Percentiles rank a stretch among this genome's conserved stretches.
phyloP scores from a whole-genome alignment of 306 rosid genomes.

The Fagus sylvatica region DNA sequence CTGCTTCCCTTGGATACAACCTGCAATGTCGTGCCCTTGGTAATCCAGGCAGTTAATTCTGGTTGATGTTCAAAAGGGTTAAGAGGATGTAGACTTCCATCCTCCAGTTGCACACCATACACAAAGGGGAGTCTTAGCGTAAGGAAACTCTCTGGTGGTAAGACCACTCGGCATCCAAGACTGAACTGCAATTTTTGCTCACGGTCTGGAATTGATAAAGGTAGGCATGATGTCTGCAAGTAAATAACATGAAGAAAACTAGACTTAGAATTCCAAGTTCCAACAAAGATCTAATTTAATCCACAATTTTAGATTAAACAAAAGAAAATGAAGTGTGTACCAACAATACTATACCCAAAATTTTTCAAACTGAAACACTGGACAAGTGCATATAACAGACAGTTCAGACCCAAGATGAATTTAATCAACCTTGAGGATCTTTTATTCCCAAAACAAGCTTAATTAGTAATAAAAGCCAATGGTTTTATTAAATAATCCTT shows the following conservation, averaged over 20 bases:
- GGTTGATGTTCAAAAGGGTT: constrained; percentile 79
- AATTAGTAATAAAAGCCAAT: background rate
- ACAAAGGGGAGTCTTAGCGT: constrained; percentile 82
- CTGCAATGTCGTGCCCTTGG: constrained; percentile 73
- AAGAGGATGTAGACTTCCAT: constrained; percentile 64
- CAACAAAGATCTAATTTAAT: background rate
- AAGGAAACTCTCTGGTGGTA: constrained; percentile 94
- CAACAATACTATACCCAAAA: background rate
- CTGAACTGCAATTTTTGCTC: constrained; percentile 76
- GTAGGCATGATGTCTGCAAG: constrained; percentile 73
- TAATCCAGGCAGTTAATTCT: constrained; percentile 83
- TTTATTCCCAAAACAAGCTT: background rate
- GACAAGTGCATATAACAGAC: constrained; percentile 6
- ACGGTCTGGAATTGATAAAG: constrained; percentile 58
- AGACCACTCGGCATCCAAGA: constrained; percentile 66
- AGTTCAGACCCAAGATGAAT: background rate
- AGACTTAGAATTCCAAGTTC: background rate
- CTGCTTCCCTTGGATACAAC: constrained; percentile 57
- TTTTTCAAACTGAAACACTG: background rate
- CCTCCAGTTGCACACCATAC: constrained; percentile 77
- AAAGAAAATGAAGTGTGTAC: background rate
- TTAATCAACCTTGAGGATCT: background rate
- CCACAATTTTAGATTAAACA: background rate
- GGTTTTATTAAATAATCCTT: background rate
- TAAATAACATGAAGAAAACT: constrained; percentile 9